Evolutionary conservation across 1,284 basidiomycete species (phyloP).

Genomic region (Vanrija pseudolonga): DNA sequence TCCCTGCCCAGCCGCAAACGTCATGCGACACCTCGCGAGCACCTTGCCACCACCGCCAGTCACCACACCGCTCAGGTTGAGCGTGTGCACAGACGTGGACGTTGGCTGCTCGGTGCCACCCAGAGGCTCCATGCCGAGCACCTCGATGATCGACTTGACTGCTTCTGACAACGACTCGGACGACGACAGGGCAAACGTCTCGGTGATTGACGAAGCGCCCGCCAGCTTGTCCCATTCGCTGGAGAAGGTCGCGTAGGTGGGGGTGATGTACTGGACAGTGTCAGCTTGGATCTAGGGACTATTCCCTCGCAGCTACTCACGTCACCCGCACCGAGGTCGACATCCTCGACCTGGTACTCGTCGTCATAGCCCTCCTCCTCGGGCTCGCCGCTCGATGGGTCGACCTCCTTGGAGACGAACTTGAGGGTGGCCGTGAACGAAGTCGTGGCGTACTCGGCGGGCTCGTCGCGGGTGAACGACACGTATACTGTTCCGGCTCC

Average conservation of each 20-base stretch:
- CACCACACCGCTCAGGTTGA: slow-evolving; percentile 86
- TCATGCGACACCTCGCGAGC: slow-evolving; percentile 91
- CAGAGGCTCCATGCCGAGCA: slow-evolving; percentile 93
- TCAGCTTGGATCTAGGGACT: background rate
- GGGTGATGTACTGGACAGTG: slow-evolving; percentile 67
- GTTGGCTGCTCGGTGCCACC: slow-evolving; percentile 80
- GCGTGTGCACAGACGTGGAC: slow-evolving; percentile 84
- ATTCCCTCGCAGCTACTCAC: slow-evolving; percentile 51
- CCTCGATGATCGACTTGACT: slow-evolving; percentile 48
- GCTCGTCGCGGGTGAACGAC: slow-evolving; percentile 79
- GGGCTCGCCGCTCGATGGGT: slow-evolving; percentile 92
- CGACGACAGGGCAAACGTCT: slow-evolving; percentile 89
- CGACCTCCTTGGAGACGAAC: slow-evolving; percentile 95
- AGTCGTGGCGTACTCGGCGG: slow-evolving; percentile 71
- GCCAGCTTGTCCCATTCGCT: slow-evolving; percentile 93
- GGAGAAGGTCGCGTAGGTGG: slow-evolving; percentile 84
- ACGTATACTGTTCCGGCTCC: slow-evolving; percentile 87
- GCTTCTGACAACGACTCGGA: slow-evolving; percentile 71
- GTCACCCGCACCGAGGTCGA: slow-evolving; percentile 84
- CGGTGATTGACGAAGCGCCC: slow-evolving; percentile 69
- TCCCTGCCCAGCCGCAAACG: slow-evolving; percentile 79
- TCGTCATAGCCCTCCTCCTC: slow-evolving; percentile 98
- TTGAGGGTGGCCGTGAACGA: slow-evolving; percentile 93
- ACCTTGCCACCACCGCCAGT: slow-evolving; percentile 88
- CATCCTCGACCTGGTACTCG: slow-evolving; percentile 95